phyloP scores from a whole-genome alignment of 768 basidiomycete genomes.

The Lentinula aciculospora region DNA sequence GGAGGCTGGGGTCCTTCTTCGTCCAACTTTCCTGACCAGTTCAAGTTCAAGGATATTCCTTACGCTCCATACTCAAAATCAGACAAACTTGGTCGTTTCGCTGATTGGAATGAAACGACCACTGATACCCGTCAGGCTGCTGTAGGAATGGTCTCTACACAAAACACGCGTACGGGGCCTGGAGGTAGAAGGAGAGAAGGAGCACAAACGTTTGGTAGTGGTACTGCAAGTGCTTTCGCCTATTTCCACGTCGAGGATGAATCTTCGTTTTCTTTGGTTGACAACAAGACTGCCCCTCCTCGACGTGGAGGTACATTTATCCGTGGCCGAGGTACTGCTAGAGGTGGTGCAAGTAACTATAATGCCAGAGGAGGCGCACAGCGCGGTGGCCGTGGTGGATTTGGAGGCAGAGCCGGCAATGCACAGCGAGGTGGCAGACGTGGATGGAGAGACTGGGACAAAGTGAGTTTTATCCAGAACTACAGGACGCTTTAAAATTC shows the following conservation, averaged over 20 bases:
- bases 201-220: constrained; percentile 84
- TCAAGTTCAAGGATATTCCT: constrained; percentile 98
- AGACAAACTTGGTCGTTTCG: constrained; percentile 95
- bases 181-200: constrained; percentile 69
- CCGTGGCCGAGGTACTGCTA: constrained; percentile 46
- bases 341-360: constrained; percentile 36
- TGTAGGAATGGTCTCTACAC: constrained; percentile 39
- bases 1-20: constrained; percentile 91
- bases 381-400: constrained; percentile 42
- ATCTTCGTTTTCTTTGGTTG: constrained; percentile 92
- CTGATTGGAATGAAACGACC: constrained; percentile 91
- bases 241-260: constrained; percentile 99
- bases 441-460: constrained; percentile 94
- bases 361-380: constrained; percentile 41
- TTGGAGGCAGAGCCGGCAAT: constrained; percentile 32
- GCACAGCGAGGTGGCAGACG: constrained; percentile 53
- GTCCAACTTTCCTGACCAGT: constrained; percentile 77
- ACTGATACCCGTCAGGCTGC: constrained; percentile 55
- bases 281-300: constrained; percentile 70
- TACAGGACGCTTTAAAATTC: too few relatives aligned
- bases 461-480: constrained; percentile 42
- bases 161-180: constrained; percentile 43
- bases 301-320: constrained; percentile 65
- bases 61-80: constrained; percentile 99
- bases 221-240: constrained; percentile 86